A percentile compares a stretch with the other conserved stretches of the same genome.
Evolutionary conservation across 441 rosid species (phyloP).

Genomic region (Eruca vesicaria): DNA sequence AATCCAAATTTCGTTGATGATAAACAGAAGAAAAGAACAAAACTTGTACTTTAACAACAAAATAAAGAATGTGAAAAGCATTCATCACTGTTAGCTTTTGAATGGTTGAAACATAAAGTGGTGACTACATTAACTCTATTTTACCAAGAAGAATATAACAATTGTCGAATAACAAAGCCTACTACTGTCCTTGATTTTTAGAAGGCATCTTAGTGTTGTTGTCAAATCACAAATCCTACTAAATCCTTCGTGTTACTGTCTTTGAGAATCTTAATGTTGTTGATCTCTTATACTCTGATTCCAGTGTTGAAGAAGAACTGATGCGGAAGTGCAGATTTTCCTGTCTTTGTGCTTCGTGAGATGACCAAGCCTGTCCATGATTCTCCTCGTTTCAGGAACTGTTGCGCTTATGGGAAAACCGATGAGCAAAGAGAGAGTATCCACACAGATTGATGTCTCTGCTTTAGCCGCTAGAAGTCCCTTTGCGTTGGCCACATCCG

Average conservation of each 20-base stretch:
- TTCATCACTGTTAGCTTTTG: too few relatives aligned
- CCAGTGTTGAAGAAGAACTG: conserved; percentile 8
- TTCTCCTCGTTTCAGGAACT: not conserved
- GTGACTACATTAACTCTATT: too few relatives aligned
- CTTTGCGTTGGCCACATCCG: conserved; percentile 18
- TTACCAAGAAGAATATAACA: too few relatives aligned
- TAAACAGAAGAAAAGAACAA: too few relatives aligned
- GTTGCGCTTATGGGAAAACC: not conserved
- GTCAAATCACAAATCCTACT: not conserved
- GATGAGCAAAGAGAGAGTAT: conserved; percentile 10
- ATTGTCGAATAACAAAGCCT: too few relatives aligned
- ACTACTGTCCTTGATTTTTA: too few relatives aligned
- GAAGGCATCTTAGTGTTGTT: not conserved
- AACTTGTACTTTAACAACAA: too few relatives aligned
- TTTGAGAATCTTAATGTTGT: not conserved
- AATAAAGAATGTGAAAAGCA: too few relatives aligned
- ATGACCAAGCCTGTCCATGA: conserved; percentile 1
- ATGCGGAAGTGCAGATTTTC: conserved; percentile 11
- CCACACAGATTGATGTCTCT: conserved; percentile 15
- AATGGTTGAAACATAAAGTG: too few relatives aligned
- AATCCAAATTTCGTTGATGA: too few relatives aligned
- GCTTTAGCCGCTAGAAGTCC: not conserved
- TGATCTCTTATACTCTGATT: conserved; percentile 12
- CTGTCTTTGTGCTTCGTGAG: conserved; percentile 16
- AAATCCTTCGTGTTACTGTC: too few relatives aligned